Percentiles rank a stretch among this genome's conserved stretches.
These are phyloP conservation scores for Agapanthus africanus DNA, from an alignment of 106 monocot species.

Conservation along the genomic window DNA sequence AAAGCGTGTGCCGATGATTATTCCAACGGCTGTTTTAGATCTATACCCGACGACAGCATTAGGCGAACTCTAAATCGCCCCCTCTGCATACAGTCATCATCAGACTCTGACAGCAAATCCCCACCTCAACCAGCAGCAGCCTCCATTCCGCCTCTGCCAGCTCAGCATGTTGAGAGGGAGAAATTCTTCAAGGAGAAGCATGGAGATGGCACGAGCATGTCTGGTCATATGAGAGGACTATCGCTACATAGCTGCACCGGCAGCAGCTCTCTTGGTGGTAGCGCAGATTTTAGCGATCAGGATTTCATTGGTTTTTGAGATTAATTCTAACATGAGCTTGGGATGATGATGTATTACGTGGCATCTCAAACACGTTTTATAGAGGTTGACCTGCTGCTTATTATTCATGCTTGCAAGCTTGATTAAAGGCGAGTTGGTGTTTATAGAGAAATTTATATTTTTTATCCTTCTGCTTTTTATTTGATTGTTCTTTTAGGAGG, in stretches of 20 bases:
- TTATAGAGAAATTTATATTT: too few relatives aligned
- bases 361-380: too few relatives aligned
- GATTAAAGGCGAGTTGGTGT: too few relatives aligned
- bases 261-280: slow-evolving; percentile 58
- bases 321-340: slow-evolving; percentile 6
- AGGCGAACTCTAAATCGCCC: slow-evolving; percentile 37
- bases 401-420: too few relatives aligned
- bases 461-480: too few relatives aligned
- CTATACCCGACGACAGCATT: slow-evolving; percentile 46
- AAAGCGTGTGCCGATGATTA: slow-evolving; percentile 61
- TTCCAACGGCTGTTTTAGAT: slow-evolving; percentile 35
- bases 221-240: slow-evolving; percentile 39
- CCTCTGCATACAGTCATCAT: slow-evolving; percentile 63
- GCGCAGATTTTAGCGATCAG: slow-evolving; percentile 44
- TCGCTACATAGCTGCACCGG: slow-evolving; percentile 50
- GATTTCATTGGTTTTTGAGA: slow-evolving; percentile 26
- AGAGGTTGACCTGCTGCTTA: too few relatives aligned
- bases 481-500: too few relatives aligned
- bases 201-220: slow-evolving; percentile 22
- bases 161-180: slow-evolving; percentile 48
- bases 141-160: slow-evolving; percentile 47
- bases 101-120: slow-evolving; percentile 26
- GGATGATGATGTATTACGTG: too few relatives aligned
- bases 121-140: slow-evolving; percentile 11
- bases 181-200: slow-evolving; percentile 63